Evolutionary conservation across 805 yeast species (phyloP), one percentile per base, ranked within the genome.

Genomic region (Peterozyma toletana): DNA sequence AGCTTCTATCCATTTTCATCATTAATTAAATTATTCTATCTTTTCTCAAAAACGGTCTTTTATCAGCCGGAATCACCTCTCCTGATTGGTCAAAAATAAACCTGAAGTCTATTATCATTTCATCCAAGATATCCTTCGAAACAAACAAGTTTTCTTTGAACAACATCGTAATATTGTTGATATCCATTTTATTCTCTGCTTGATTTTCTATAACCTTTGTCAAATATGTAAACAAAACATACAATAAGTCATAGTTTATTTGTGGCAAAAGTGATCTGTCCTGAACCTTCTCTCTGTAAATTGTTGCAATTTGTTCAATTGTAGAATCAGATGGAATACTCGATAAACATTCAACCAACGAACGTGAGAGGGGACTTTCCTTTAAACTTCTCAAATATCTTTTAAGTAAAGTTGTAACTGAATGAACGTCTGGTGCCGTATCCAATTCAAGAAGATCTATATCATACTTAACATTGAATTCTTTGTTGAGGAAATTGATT

Each of bases 391-490:
- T 70, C 44, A 91, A 66, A 62, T 83, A 91, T 14, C 90, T 70
- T 58, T 91, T 91, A 50, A 91, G 66, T 37, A 91, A 64, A 0
- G 96, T 96, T 2, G 96, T 83, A 7, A 87, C 83, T 0, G 96
- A 84, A 60, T 91, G 89, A 30, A 86, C 81, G 60, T 90, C 96
- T 0, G 80, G 80, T 34, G 58, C 62, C 33, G 70, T 59, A 0
- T 61, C 59, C 21, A 75, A 50, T 33, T 63, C 61, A 49, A 69
- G 72, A 42, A 90, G 67, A 55, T 86, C 88, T 38, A 86, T 67
- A 58, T 90, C 96, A 45, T 75, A 73, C 5, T 73, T 69, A 11
- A 59, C 68, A 57, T 89, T 86, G 66, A 85, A 91, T 39, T 65
- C 69, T 39, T 77, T 86, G 53, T 82, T 86, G 46, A 86, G 70